Evolutionary conservation across 78 protist genomes (phyloP), one percentile per base, ranked within the genome.

Genomic region (Bodo saltans): DNA sequence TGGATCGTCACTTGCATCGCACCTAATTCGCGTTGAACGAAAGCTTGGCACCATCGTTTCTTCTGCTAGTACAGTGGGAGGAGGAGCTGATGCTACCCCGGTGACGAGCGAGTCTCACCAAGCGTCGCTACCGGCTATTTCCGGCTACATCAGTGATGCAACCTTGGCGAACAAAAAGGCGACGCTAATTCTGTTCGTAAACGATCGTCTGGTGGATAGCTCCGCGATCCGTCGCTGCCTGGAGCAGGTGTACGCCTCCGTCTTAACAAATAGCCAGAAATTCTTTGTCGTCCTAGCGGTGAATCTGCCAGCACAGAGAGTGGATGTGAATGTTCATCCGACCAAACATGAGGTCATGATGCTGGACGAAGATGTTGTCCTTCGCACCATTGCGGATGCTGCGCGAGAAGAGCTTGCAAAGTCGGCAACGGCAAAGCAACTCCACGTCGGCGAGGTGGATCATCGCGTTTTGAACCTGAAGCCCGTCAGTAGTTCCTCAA

Each of bases 311-410:
- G 92, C 97, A 1, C 68, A 85, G 12, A 28, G 42, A 30, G 87
- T 98, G 4, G 99, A 98, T 79, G 99, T 95, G 32, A 98, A 98
- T 89, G 97, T 97, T 40, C 99, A 97, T 81, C 99, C 99, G 42
- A 96, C 99, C 1, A 98, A 98, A 83, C 0, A 72, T 1, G 95
- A 94, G 87, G 97, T 92, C 42, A 41, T 0, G 53, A 85, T 92
- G 60, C 81, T 90, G 26, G 38, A 83, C 41, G 92, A 93, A 52
- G 90, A 47, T 21, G 88, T 91, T 40, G 41, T 92, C 26, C 34
- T 88, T 2, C 42, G 0, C 26, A 25, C 0, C 41, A 0, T 92
- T 37, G 68, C n/a, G n/a, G 29, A 17, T 23, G 74, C 84, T 68
- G 41, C 41, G 30, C 33, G n/a, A n/a, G n/a, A n/a, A n/a, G n/a